phyloP scores from a whole-genome alignment of 2,329 filamentous ascomycete species.

The Thelonectria rubi region DNA sequence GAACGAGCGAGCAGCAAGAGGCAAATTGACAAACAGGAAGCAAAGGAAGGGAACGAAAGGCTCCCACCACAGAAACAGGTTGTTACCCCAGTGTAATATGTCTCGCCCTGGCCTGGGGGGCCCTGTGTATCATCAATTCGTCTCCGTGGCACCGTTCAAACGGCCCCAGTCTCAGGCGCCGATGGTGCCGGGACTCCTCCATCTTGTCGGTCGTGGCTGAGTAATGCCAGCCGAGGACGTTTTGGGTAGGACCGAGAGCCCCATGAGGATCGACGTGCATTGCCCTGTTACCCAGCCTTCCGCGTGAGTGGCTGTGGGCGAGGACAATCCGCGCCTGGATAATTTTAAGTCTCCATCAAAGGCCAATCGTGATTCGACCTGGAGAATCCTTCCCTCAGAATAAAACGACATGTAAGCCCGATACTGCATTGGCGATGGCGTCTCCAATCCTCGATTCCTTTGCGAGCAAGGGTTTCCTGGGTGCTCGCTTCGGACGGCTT shows the following conservation, averaged over 20 bases:
- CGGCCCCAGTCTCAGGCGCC: background rate
- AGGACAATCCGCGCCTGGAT: background rate
- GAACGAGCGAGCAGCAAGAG: background rate
- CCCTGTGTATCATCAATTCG: background rate
- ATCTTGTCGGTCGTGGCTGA: background rate
- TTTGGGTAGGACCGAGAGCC: background rate
- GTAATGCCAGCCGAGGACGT: background rate
- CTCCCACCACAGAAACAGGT: background rate
- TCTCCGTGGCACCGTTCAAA: background rate
- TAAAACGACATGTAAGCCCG: conserved; percentile 5
- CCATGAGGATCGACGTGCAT: background rate
- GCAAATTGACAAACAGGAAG: background rate
- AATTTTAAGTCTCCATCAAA: background rate
- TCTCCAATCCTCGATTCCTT: background rate
- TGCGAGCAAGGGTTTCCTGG: background rate
- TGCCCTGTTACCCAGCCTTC: background rate
- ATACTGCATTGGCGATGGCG: background rate
- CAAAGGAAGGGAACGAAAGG: background rate
- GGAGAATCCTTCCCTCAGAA: background rate
- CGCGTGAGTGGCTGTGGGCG: background rate
- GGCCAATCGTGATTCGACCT: background rate
- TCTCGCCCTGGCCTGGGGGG: background rate
- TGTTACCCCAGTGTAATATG: background rate
- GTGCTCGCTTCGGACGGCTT: background rate
- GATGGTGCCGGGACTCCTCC: background rate